Conservation (phyloP, 495 filamentous ascomycete genomes). For the Hyaloscypha hepaticicola region DNA sequence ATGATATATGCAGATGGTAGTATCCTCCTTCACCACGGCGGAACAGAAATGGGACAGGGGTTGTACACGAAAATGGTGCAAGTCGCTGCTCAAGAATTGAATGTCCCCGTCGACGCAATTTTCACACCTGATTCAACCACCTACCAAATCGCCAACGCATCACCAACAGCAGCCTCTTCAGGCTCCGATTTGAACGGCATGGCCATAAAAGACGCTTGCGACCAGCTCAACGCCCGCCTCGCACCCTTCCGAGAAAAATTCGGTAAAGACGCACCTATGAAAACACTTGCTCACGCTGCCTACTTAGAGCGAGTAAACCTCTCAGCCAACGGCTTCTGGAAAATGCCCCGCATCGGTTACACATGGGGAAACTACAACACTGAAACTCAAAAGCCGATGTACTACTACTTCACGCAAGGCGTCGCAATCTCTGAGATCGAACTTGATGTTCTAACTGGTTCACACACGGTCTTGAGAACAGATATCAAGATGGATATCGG, state of each 20-base stretch:
- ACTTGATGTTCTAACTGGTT: conserved; percentile 40
- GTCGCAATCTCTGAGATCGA: conserved; percentile 40
- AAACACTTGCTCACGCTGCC: conserved; percentile 37
- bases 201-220: conserved; percentile 41
- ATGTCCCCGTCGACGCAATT: conserved; percentile 40
- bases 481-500: conserved; percentile 45
- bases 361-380: conserved; percentile 37
- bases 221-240: conserved; percentile 39
- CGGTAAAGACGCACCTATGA: conserved; percentile 36
- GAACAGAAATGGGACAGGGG: conserved; percentile 28
- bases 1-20: conserved; percentile 44
- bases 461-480: conserved; percentile 39
- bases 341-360: conserved; percentile 41
- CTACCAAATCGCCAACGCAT: conserved; percentile 44
- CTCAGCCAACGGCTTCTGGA: conserved; percentile 42
- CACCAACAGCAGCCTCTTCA: conserved; percentile 43
- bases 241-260: conserved; percentile 36
- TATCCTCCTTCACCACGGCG: conserved; percentile 41
- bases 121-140: conserved; percentile 48
- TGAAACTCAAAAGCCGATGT: conserved; percentile 38
- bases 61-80: conserved; percentile 45
- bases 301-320: conserved; percentile 42
- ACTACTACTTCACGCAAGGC: conserved; percentile 44
- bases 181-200: conserved; percentile 45
- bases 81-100: conserved; percentile 41